A percentile compares a stretch with the other conserved stretches of the same genome.
Conservation (phyloP, 1,139 yeast genomes). For the Blastobotrys illinoisensis region DNA sequence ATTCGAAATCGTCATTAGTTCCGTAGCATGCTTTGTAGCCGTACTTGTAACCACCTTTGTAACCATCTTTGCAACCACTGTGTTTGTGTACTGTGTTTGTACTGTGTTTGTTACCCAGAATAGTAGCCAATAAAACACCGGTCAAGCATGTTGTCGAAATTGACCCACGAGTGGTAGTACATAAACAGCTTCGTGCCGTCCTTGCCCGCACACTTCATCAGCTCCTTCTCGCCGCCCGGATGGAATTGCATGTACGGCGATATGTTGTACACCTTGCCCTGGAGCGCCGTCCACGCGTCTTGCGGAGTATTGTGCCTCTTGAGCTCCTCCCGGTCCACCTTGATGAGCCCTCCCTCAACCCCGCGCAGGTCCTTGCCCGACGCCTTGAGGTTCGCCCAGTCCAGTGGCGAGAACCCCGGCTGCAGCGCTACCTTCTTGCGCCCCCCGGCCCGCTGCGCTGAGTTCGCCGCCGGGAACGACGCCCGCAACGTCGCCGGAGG, state of each 20-base stretch:
- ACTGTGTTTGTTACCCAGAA: slow-evolving; percentile 1
- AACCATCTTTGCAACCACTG: too few relatives aligned
- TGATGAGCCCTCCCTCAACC: slow-evolving; percentile 30
- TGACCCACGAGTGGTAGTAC: slow-evolving; percentile 84
- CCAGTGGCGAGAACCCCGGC: slow-evolving; percentile 83
- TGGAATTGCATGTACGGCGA: slow-evolving; percentile 80
- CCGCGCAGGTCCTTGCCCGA: slow-evolving; percentile 38
- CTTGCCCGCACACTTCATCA: slow-evolving; percentile 74
- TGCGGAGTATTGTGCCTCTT: slow-evolving; percentile 49
- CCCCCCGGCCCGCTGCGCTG: slow-evolving; percentile 39
- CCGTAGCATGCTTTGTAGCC: too few relatives aligned
- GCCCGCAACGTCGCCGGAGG: slow-evolving; percentile 4
- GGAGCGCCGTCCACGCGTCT: slow-evolving; percentile 84
- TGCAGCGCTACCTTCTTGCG: slow-evolving; percentile 51
- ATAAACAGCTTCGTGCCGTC: slow-evolving; percentile 81
- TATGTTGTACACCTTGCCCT: slow-evolving; percentile 77
- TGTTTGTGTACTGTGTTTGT: too few relatives aligned
- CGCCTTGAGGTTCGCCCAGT: slow-evolving; percentile 67
- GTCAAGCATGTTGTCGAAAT: slow-evolving; percentile 73
- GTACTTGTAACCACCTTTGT: too few relatives aligned
- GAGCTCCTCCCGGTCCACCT: slow-evolving; percentile 57
- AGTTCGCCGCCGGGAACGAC: slow-evolving; percentile 39
- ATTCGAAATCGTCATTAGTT: too few relatives aligned
- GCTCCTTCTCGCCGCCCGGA: slow-evolving; percentile 85
- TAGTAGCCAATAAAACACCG: slow-evolving; percentile 69